phyloP scores from a whole-genome alignment of 306 rosid species.

The Betula pendula region DNA sequence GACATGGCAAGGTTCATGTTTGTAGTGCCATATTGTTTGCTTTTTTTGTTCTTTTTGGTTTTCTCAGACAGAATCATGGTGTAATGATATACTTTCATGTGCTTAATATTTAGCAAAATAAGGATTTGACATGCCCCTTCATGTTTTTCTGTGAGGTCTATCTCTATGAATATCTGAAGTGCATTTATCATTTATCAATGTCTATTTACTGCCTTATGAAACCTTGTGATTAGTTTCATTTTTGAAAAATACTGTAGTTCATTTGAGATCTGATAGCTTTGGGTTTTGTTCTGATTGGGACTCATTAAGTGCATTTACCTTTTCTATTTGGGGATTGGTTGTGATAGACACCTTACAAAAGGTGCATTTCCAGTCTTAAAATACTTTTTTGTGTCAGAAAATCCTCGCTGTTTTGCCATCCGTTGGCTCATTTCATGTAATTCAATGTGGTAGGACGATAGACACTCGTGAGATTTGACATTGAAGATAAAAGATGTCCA shows the following conservation, averaged over 20 bases:
- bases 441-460: no score
- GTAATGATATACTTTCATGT: conserved; percentile 22
- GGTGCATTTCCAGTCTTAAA: no score
- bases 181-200: background rate
- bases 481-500: no score
- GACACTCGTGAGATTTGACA: no score
- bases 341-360: no score
- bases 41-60: no score
- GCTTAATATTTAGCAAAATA: conserved; percentile 45
- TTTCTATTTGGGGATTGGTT: no score
- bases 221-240: background rate
- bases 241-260: background rate
- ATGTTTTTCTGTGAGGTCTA: conserved; percentile 17
- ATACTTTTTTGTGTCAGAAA: no score
- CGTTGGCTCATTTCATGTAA: no score
- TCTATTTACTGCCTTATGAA: background rate
- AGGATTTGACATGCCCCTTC: conserved; percentile 36
- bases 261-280: background rate
- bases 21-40: conserved; percentile 20
- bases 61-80: conserved; percentile 29
- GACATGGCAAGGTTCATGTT: conserved; percentile 25
- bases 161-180: conserved; percentile 12
- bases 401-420: no score
- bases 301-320: no score
- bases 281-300: no score